Evolutionary conservation across 1,284 basidiomycete species (phyloP).

Genomic region (Ganoderma lingzhi): DNA sequence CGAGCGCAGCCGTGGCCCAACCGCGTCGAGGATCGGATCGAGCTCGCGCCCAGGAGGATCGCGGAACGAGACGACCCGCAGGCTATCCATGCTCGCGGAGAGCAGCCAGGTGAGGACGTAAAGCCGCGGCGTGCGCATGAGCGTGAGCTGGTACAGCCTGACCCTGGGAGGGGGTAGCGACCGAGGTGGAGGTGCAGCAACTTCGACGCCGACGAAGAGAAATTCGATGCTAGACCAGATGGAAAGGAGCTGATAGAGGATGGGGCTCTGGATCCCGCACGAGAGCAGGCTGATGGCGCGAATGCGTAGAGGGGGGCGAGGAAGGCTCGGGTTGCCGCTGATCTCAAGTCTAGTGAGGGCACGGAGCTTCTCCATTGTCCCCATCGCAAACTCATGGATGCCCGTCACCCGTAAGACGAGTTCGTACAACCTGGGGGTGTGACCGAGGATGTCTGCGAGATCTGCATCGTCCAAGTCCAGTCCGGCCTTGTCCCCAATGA

Average conservation of each 20-base stretch:
- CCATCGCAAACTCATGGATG: constrained; percentile 43
- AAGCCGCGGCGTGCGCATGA: constrained; percentile 45
- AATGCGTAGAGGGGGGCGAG: constrained; percentile 32
- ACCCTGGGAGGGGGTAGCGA: constrained; percentile 26
- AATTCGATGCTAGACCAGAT: constrained; percentile 50
- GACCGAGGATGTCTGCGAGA: constrained; percentile 41
- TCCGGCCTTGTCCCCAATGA: constrained; percentile 20
- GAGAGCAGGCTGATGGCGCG: constrained; percentile 48
- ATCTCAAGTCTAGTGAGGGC: constrained; percentile 19
- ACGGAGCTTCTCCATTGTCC: constrained; percentile 36
- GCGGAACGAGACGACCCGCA: constrained; percentile 52
- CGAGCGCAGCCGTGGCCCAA: constrained; percentile 48
- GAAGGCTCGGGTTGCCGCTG: background rate
- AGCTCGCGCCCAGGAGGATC: constrained; percentile 44
- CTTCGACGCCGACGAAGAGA: constrained; percentile 50
- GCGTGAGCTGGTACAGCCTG: constrained; percentile 51
- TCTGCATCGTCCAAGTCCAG: constrained; percentile 22
- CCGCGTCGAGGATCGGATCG: constrained; percentile 38
- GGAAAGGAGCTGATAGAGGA: constrained; percentile 52
- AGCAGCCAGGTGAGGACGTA: constrained; percentile 50
- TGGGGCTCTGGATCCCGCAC: constrained; percentile 53
- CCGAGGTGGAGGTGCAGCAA: constrained; percentile 43
- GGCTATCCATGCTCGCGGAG: constrained; percentile 41
- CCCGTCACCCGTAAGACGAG: constrained; percentile 41
- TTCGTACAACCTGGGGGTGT: constrained; percentile 49